Evolutionary conservation across 2,329 filamentous ascomycete species (phyloP).

Genomic region (Penicillium sumatraense): DNA sequence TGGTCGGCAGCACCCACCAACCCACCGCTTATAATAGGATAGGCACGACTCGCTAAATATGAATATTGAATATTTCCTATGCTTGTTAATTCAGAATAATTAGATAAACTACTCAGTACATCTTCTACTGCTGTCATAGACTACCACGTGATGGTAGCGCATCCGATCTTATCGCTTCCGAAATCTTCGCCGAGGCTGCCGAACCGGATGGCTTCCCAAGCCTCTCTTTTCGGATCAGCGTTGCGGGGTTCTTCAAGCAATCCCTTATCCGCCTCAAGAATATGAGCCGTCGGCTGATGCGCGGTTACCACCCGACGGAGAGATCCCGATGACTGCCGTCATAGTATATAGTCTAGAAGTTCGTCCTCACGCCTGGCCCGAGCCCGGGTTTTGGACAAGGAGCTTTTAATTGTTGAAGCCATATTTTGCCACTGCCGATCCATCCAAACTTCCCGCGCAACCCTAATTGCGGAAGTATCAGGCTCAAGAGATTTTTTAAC

Average conservation of each 20-base stretch:
- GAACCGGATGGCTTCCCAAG: not conserved
- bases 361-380: not conserved
- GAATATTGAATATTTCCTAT: too few relatives aligned
- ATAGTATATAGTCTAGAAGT: not conserved
- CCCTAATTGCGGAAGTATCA: not conserved
- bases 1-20: not conserved
- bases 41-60: too few relatives aligned
- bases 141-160: constrained; percentile 9
- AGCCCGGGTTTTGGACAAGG: not conserved
- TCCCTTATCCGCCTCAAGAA: not conserved
- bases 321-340: not conserved
- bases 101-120: not conserved
- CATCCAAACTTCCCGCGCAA: constrained; percentile 1
- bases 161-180: constrained; percentile 20
- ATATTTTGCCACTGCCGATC: not conserved
- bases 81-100: too few relatives aligned
- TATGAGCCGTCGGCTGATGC: not conserved
- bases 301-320: constrained; percentile 1
- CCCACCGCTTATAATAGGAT: too few relatives aligned
- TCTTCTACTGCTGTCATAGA: constrained; percentile 17
- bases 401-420: not conserved
- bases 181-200: not conserved
- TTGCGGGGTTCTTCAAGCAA: constrained; percentile 1
- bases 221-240: constrained; percentile 2
- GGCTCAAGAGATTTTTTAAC: not conserved